Base-by-base conservation (phyloP, 1,139 yeast species). In the Debaryomyces robertsiae region DNA sequence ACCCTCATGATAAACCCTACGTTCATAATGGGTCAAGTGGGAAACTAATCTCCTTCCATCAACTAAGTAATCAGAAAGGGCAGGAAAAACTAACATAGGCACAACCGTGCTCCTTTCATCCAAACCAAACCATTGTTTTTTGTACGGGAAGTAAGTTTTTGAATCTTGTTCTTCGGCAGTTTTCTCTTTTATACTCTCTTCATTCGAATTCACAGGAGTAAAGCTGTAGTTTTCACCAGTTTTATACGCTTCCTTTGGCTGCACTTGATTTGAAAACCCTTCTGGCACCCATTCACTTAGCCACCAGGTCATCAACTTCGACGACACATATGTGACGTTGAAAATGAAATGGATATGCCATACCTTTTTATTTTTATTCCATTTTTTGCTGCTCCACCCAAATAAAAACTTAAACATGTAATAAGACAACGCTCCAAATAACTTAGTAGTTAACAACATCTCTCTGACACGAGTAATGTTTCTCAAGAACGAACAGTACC, bases 241-340 rank as follows among this genome's bases (percentile, higher is more conserved):
- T 19, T 53, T 45, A 46, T 69, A 73, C 0, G 67, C 65, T 24
- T 56, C 47, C 33, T 54, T 53, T 1, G 71, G 65, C 32, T 62
- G 67, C 36, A 72, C 57, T 50, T 68, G 67, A 48, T 65, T 69
- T 23, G 69, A 55, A 46, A 73, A 73, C 1, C 76, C 74, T 34
- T 68, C 73, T 24, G 55, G 62, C 15, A 67, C 60, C 54, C 64
- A 65, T 32, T 79, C 75, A 44, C 77, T 74, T 32, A 68, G 67
- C 97, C 98, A 93, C 96, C 97, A 93, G 39, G 77, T 74, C 95
- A 93, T 89, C 47, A 88, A 70, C 50, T 82, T 81, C 2, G 89
- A 73, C 19, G 94, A 84, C 9, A 89, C 85, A 57, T 79, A 85
- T 4, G 86, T 85, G 0, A 96, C 96, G n/a, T 94, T 85, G 60